Percentiles rank a stretch among this genome's conserved stretches.
Evolutionary conservation across 2,329 filamentous ascomycete genomes (phyloP).

Genomic region (Colletotrichum chrysophilum): DNA sequence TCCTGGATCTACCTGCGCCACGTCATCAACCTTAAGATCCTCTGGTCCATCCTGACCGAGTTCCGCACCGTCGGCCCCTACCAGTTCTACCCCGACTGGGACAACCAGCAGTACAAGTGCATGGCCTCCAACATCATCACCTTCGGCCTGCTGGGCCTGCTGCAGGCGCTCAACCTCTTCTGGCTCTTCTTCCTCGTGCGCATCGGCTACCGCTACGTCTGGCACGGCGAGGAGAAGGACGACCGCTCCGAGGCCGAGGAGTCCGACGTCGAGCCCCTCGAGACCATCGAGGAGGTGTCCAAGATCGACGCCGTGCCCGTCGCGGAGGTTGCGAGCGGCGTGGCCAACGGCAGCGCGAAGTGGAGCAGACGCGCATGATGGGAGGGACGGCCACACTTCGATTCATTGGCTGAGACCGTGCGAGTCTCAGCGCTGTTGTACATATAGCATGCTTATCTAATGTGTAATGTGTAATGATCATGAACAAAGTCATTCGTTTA

Average conservation of each 20-base stretch:
- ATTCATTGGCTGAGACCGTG: not conserved
- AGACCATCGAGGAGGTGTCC: constrained; percentile 15
- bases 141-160: constrained; percentile 52
- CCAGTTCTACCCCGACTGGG: constrained; percentile 58
- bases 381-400: not conserved
- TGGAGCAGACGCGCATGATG: constrained; percentile 7
- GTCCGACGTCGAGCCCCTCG: constrained; percentile 42
- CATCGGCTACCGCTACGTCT: constrained; percentile 58
- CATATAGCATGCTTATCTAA: constrained; percentile 4
- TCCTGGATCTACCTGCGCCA: constrained; percentile 77
- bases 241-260: constrained; percentile 63
- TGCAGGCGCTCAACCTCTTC: constrained; percentile 66
- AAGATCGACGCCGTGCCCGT: constrained; percentile 4
- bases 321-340: not conserved
- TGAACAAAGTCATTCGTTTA: constrained; percentile 2
- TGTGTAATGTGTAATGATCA: constrained; percentile 12
- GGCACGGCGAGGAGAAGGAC: constrained; percentile 55
- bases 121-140: constrained; percentile 57
- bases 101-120: constrained; percentile 65
- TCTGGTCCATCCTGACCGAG: constrained; percentile 62
- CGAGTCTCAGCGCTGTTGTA: not conserved
- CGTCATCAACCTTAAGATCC: constrained; percentile 66
- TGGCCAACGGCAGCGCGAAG: constrained; percentile 3
- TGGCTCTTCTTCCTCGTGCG: constrained; percentile 65
- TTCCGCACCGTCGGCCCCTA: constrained; percentile 63